Percentiles rank a stretch among this genome's conserved stretches.
phyloP scores from a whole-genome alignment of 2,329 filamentous ascomycete genomes.

The Fusarium begoniae region DNA sequence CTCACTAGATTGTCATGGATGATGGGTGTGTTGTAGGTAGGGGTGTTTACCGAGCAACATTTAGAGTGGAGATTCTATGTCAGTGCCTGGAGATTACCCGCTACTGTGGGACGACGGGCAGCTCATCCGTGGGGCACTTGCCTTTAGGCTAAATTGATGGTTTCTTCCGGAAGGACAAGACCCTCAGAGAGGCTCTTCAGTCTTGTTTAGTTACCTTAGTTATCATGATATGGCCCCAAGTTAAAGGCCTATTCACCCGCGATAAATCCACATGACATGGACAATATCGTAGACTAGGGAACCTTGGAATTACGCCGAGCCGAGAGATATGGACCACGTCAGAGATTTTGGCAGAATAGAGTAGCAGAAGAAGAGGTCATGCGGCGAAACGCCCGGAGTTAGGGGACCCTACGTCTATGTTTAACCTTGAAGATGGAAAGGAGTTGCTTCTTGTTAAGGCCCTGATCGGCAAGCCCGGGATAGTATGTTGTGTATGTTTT shows the following conservation, averaged over 20 bases:
- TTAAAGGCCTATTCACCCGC: conserved; percentile 15
- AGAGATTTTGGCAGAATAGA: conserved; percentile 12
- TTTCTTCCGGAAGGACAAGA: conserved; percentile 21
- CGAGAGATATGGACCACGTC: conserved; percentile 25
- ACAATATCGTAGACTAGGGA: conserved; percentile 19
- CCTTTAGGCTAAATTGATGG: conserved; percentile 39
- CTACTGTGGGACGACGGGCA: conserved; percentile 34
- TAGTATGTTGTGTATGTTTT: too few relatives aligned
- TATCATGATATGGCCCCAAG: conserved; percentile 24
- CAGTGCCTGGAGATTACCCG: conserved; percentile 39
- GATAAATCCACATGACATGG: conserved; percentile 18
- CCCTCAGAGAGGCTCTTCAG: neutral
- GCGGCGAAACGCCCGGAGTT: conserved; percentile 7
- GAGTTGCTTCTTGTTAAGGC: neutral
- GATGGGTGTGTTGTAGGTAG: neutral
- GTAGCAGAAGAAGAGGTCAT: conserved; percentile 10
- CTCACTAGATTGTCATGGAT: neutral
- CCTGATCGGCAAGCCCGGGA: too few relatives aligned
- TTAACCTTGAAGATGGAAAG: neutral
- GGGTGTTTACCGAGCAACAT: conserved; percentile 16
- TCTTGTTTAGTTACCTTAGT: neutral
- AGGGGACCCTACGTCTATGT: neutral
- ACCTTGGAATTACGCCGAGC: conserved; percentile 19
- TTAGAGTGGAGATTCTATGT: conserved; percentile 8
- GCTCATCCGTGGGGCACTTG: conserved; percentile 21